Conservation (phyloP, 768 basidiomycete species). For the Sistotremastrum suecicum region DNA sequence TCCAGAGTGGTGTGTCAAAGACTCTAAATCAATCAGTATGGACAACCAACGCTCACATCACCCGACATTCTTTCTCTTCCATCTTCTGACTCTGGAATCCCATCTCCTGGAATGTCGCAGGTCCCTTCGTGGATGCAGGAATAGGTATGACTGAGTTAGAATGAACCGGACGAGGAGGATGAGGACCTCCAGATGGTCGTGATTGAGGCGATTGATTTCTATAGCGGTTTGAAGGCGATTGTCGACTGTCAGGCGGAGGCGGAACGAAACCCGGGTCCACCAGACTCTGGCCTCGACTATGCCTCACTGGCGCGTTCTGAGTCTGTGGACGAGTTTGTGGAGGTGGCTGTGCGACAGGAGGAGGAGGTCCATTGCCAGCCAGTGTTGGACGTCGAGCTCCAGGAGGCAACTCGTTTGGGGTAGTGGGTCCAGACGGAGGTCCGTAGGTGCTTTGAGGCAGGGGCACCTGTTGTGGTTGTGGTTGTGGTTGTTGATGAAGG, state of each 20-base stretch:
- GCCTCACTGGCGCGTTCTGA: neutral
- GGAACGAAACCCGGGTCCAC: neutral
- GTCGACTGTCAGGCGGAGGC: neutral
- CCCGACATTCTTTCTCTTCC: constrained; percentile 71
- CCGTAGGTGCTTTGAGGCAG: constrained; percentile 1
- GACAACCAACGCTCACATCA: constrained; percentile 45
- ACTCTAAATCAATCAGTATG: no score
- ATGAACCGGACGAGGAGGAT: neutral
- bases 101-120: constrained; percentile 89
- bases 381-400: constrained; percentile 5
- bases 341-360: constrained; percentile 1
- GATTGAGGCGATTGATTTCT: neutral
- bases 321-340: constrained; percentile 4
- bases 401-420: constrained; percentile 1
- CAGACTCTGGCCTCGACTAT: neutral
- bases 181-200: neutral
- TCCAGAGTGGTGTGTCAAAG: no score
- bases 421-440: neutral
- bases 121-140: constrained; percentile 23
- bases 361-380: neutral
- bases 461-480: constrained; percentile 4
- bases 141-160: neutral
- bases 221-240: no score
- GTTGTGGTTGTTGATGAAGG: constrained; percentile 8
- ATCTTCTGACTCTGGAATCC: constrained; percentile 68